Evolutionary conservation across 1,139 yeast genomes (phyloP).

Genomic region (Kluyveromyces sp.): DNA sequence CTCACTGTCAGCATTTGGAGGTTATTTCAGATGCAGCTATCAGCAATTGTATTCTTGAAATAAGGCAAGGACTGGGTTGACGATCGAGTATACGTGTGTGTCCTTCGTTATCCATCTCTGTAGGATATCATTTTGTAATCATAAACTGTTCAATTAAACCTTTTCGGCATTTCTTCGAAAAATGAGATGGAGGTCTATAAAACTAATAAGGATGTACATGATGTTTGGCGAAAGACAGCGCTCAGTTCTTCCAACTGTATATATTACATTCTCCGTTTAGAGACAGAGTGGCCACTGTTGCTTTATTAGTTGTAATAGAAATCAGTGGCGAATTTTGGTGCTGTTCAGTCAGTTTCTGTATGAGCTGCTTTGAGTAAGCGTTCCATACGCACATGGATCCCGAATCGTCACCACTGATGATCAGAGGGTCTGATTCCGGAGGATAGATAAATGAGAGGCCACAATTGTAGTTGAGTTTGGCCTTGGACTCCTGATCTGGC

Average conservation of each 20-base stretch:
- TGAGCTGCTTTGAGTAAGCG: slow-evolving; percentile 55
- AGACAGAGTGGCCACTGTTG: slow-evolving; percentile 41
- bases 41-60: no score
- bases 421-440: slow-evolving; percentile 33
- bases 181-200: not conserved
- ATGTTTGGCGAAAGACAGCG: not conserved
- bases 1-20: slow-evolving; percentile 7
- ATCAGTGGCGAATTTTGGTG: slow-evolving; percentile 39
- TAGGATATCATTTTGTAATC: no score
- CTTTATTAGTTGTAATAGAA: slow-evolving; percentile 39
- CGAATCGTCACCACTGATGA: slow-evolving; percentile 58
- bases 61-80: no score
- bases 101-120: no score
- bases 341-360: slow-evolving; percentile 33
- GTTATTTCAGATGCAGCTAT: not conserved
- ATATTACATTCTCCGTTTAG: slow-evolving; percentile 35
- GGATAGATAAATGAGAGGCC: slow-evolving; percentile 42
- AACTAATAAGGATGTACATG: not conserved
- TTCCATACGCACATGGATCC: slow-evolving; percentile 68
- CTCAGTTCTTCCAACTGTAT: slow-evolving; percentile 20
- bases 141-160: no score
- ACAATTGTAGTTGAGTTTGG: slow-evolving; percentile 32
- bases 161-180: not conserved
- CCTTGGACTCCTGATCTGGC: slow-evolving; percentile 13
- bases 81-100: no score